Base-by-base conservation (phyloP, 257 asterid species). In the Plantago major region DNA sequence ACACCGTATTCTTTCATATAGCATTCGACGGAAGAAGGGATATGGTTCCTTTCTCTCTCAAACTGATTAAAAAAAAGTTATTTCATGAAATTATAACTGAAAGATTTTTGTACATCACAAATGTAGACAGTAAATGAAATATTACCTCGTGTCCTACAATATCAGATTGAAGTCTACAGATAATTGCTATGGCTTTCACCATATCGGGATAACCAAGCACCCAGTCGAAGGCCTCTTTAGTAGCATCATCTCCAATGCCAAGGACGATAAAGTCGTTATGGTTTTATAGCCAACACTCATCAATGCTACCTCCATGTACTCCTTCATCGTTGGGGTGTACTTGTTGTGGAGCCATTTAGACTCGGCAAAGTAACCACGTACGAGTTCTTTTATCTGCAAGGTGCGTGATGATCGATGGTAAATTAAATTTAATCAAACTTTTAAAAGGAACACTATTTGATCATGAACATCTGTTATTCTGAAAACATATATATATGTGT, bases 251-350 rank as follows among this genome's bases (percentile, higher is more conserved):
- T 53, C 64, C 76, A 67, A 72, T 66, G 14, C 76, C 76, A 17
- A 75, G 42, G 11, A 52, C 11, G 76, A 79, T 10, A 74, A 53
- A 9, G 26, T 17, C 4, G 69, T 72, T 10, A 53, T 42, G 14
- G 60, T 7, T 11, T 18, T 59, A 9, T 65, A 66, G 4, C 49
- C 60, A 13, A 42, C 9, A 7, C 55, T 69, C 22, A 8, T 44
- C 12, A 65, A 28, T 22, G 74, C 84, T 16, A 66, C 30, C 3
- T 18, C n/a, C 55, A 74, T 60, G 55, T 74, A 74, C 66, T 69
- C 79, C 11, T 68, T 74, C 16, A 10, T 42, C 6, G 14, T 64
- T n/a, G n/a, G n/a, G n/a, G n/a, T n/a, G n/a, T n/a, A n/a, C n/a
- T n/a, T n/a, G n/a, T n/a, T n/a, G n/a, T 4, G 74, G 78, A 5